These are phyloP conservation scores for Aureobasidium mangrovei DNA, from an alignment of 2,329 filamentous ascomycete genomes.

Conservation along the genomic window DNA sequence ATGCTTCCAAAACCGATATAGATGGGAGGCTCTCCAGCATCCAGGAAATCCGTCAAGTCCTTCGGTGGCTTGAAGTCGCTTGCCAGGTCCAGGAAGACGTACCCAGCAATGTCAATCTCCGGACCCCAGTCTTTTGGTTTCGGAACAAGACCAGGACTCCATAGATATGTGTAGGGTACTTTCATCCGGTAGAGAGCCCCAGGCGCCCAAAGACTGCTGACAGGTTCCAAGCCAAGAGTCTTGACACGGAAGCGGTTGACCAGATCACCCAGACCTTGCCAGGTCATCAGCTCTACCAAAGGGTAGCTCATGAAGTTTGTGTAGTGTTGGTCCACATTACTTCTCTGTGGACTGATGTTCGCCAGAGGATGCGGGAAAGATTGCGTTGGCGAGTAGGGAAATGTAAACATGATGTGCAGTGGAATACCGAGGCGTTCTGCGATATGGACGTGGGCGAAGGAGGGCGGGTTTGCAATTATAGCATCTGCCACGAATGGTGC, in stretches of 20 bases:
- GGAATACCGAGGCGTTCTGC: conserved; percentile 71
- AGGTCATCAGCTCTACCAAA: conserved; percentile 68
- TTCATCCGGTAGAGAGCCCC: conserved; percentile 63
- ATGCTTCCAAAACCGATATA: conserved; percentile 74
- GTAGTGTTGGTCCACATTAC: conserved; percentile 62
- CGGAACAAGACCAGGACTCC: conserved; percentile 31
- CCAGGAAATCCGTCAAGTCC: conserved; percentile 41
- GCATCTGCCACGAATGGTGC: conserved; percentile 60
- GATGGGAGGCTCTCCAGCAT: conserved; percentile 50
- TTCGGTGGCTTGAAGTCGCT: conserved; percentile 27
- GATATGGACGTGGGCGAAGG: conserved; percentile 70
- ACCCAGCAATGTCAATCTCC: conserved; percentile 28
- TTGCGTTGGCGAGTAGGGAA: conserved; percentile 68
- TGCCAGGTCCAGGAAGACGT: conserved; percentile 29
- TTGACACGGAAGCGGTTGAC: conserved; percentile 65
- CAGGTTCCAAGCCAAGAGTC: conserved; percentile 61
- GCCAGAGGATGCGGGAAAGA: conserved; percentile 70
- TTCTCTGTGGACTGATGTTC: conserved; percentile 54
- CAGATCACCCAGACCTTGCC: conserved; percentile 59
- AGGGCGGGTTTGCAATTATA: conserved; percentile 79
- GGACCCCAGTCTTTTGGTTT: conserved; percentile 39
- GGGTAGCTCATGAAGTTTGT: conserved; percentile 76
- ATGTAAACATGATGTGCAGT: conserved; percentile 49
- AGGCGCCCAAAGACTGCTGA: conserved; percentile 69
- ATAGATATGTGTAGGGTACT: conserved; percentile 65